phyloP scores from a whole-genome alignment of 2,329 filamentous ascomycete species.

The Fusarium albidum region DNA sequence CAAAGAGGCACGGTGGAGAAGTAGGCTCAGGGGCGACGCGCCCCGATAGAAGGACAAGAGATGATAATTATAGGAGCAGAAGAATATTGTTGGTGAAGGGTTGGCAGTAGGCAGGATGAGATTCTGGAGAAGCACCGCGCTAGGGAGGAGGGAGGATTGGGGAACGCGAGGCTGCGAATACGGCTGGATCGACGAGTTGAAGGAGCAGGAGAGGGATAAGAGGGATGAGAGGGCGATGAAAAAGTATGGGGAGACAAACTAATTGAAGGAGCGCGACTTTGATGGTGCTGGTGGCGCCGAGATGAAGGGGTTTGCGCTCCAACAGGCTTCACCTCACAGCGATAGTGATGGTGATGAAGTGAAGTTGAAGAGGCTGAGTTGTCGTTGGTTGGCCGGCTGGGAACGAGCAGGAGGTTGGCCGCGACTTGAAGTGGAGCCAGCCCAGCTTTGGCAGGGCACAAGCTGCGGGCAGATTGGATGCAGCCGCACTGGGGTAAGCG shows the following conservation, averaged over 20 bases:
- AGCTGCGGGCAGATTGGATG: slow-evolving; percentile 3
- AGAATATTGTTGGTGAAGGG: slow-evolving; percentile 17
- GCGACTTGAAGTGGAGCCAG: slow-evolving; percentile 31
- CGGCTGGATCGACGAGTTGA: slow-evolving; percentile 32
- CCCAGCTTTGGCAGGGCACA: slow-evolving; percentile 5
- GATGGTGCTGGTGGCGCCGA: slow-evolving; percentile 36
- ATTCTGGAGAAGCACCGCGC: slow-evolving; percentile 13
- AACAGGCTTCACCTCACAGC: slow-evolving; percentile 34
- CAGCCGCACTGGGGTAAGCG: slow-evolving; percentile 29
- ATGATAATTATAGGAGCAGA: slow-evolving; percentile 16
- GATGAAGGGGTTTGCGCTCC: slow-evolving; percentile 33
- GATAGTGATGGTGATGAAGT: slow-evolving; percentile 33
- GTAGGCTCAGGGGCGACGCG: slow-evolving; percentile 17
- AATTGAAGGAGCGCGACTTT: slow-evolving; percentile 43
- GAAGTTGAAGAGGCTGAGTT: slow-evolving; percentile 44
- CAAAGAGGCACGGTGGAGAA: slow-evolving; percentile 41
- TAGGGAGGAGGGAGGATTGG: slow-evolving; percentile 28
- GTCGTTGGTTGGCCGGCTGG: slow-evolving; percentile 26
- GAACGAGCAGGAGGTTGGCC: slow-evolving; percentile 28
- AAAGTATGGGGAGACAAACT: slow-evolving; percentile 47
- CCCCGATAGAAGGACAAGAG: slow-evolving; percentile 23
- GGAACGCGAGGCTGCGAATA: slow-evolving; percentile 39
- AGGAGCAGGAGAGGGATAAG: slow-evolving; percentile 28
- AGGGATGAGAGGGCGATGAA: slow-evolving; percentile 23
- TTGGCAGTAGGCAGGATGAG: slow-evolving; percentile 12